A percentile compares a stretch with the other conserved stretches of the same genome.
Conservation (phyloP, 164 flowering plant genomes). For the Taxillus chinensis region DNA sequence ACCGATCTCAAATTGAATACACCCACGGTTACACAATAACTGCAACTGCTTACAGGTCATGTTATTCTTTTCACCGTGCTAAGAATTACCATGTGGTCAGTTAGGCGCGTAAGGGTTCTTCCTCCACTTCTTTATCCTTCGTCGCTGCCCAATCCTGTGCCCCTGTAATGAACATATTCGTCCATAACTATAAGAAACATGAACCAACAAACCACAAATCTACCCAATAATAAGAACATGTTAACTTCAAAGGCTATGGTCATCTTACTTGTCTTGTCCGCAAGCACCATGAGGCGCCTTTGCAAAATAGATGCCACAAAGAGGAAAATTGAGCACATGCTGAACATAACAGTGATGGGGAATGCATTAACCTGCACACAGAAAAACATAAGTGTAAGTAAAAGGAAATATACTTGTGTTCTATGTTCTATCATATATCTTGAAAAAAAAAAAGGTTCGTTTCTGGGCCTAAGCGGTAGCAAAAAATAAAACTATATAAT, state of each 20-base stretch:
- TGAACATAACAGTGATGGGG: slow-evolving; percentile 93
- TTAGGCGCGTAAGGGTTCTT: slow-evolving; percentile 46
- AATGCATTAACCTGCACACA: slow-evolving; percentile 75
- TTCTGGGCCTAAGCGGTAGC: no score
- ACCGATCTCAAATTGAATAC: no score
- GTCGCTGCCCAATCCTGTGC: slow-evolving; percentile 43
- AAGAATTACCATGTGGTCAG: slow-evolving; percentile 3
- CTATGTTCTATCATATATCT: no score
- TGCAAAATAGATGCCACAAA: slow-evolving; percentile 75
- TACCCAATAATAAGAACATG: no score
- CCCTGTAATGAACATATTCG: slow-evolving; percentile 26
- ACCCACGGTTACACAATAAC: no score
- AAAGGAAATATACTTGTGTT: background rate
- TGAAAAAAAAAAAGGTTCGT: background rate
- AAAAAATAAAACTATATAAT: no score
- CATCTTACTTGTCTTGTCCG: slow-evolving; percentile 63
- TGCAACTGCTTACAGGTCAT: background rate
- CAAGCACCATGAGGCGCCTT: slow-evolving; percentile 68
- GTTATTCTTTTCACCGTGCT: background rate
- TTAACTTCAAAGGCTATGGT: slow-evolving; percentile 10
- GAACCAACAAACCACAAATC: background rate
- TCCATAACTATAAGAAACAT: background rate
- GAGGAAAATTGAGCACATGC: slow-evolving; percentile 97
- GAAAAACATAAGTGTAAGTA: background rate
- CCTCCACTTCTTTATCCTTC: slow-evolving; percentile 34